Conservation (phyloP, 495 filamentous ascomycete species). For the Corynascus novoguineensis region DNA sequence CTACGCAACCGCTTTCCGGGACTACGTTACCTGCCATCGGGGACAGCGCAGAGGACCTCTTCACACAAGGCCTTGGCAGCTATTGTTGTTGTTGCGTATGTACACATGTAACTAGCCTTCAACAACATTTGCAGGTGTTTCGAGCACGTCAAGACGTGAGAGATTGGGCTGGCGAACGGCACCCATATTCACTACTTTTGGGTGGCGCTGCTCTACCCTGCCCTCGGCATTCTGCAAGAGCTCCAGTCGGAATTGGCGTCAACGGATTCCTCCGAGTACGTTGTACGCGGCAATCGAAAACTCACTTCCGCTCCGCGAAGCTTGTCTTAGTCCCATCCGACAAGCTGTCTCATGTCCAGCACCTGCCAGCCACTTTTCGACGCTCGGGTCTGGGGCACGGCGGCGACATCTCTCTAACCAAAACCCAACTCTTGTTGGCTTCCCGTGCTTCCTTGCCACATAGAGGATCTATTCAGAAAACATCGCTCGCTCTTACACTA, state of each 20-base stretch:
- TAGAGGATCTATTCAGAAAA: too few relatives aligned
- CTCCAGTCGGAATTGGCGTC: background rate
- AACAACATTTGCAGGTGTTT: background rate
- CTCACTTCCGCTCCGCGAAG: conserved; percentile 13
- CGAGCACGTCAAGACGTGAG: background rate
- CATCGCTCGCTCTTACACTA: background rate
- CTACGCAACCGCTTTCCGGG: background rate
- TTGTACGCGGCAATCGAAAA: conserved; percentile 1
- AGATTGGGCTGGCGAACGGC: conserved; percentile 8
- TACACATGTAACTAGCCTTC: too few relatives aligned
- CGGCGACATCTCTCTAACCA: conserved; percentile 4
- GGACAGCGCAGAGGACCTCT: background rate
- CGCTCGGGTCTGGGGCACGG: background rate
- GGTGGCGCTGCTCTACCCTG: background rate
- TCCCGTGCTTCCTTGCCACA: background rate
- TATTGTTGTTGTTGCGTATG: too few relatives aligned
- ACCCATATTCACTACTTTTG: background rate
- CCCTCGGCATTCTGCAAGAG: background rate
- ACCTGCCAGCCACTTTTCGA: background rate
- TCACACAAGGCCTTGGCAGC: background rate
- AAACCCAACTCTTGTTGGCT: background rate
- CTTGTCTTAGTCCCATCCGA: conserved; percentile 13
- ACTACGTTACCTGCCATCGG: background rate
- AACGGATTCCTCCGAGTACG: background rate
- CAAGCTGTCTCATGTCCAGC: conserved; percentile 9